Evolutionary conservation across 148 eudicot genomes (phyloP), one percentile per base, ranked within the genome.

Genomic region (Diospyros lotus): DNA sequence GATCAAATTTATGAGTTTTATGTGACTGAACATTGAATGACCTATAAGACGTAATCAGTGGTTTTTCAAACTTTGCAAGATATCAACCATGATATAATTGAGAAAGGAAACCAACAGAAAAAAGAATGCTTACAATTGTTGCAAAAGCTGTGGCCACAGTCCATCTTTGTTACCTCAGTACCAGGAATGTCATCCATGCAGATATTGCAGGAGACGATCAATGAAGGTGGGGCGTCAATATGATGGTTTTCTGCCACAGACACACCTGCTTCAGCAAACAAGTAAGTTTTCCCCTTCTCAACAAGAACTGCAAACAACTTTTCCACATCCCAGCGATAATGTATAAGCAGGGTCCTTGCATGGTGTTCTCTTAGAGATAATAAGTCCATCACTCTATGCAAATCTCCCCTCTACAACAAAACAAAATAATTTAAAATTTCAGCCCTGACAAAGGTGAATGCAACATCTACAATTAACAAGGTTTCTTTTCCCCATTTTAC

Each of bases 71-170:
- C 69, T 61, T 48, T 14, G 6, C 15, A 9, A 73, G 13, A 18
- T 18, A 54, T n/a, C 28, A 55, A 42, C 38, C 1, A 43, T 4
- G 14, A 41, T 2, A 9, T 6, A 58, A 58, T 71, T 7, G 15
- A 56, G 15, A 15, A 4, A 44, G 64, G 40, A 13, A 58, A 40
- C 41, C 74, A 74, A 38, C 41, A 43, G 17, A 65, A 5, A 56
- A 66, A 42, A 9, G 46, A 48, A 67, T 53, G 71, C 93, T 89
- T 76, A 89, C 96, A 91, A 58, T 75, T 67, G 73, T 89, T 89
- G 86, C 96, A 91, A 73, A 86, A 91, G 80, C 79, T 73, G 77
- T 91, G 96, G 15, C 89, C 87, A 74, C 96, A 91, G 74, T 89
- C 93, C 96, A 91, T 91, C 70, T 65, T 77, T 43, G 90, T 87